Evolutionary conservation across 2,329 filamentous ascomycete species (phyloP).

Genomic region (Diaporthe ampelina): DNA sequence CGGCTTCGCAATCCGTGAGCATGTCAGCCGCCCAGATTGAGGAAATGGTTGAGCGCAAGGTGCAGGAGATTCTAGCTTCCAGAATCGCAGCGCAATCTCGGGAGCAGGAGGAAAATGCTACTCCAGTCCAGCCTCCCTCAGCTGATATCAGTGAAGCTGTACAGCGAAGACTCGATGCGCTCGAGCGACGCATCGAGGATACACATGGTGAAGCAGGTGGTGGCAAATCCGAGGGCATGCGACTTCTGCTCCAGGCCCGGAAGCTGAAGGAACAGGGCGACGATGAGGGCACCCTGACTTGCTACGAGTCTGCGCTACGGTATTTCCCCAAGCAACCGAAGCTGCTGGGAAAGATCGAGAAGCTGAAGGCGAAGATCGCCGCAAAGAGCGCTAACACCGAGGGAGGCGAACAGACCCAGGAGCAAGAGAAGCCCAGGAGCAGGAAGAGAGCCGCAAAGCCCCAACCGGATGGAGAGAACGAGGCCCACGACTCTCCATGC

Average conservation of each 20-base stretch:
- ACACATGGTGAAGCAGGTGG: constrained; percentile 61
- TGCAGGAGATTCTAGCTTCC: constrained; percentile 89
- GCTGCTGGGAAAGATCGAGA: constrained; percentile 77
- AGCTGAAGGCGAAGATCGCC: constrained; percentile 67
- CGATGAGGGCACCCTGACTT: constrained; percentile 81
- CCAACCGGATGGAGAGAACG: constrained; percentile 51
- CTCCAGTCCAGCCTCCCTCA: constrained; percentile 23
- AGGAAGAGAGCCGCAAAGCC: constrained; percentile 48
- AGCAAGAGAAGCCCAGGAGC: neutral
- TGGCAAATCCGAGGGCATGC: constrained; percentile 86
- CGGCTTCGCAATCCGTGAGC: constrained; percentile 54
- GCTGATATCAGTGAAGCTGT: constrained; percentile 80
- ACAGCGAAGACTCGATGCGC: constrained; percentile 82
- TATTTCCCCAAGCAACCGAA: constrained; percentile 91
- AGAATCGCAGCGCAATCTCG: constrained; percentile 68
- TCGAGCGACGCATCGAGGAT: constrained; percentile 88
- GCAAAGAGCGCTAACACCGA: constrained; percentile 37
- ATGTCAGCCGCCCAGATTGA: constrained; percentile 85
- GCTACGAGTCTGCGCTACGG: constrained; percentile 87
- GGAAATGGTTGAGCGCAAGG: constrained; percentile 91
- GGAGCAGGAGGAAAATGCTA: constrained; percentile 52
- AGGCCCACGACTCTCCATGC: constrained; percentile 55
- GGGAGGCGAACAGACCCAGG: neutral
- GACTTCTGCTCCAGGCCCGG: constrained; percentile 89
- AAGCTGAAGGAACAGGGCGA: constrained; percentile 90